Evolutionary conservation across 257 asterid species (phyloP), one percentile per base, ranked within the genome.

Genomic region (Solanum tacnaense): DNA sequence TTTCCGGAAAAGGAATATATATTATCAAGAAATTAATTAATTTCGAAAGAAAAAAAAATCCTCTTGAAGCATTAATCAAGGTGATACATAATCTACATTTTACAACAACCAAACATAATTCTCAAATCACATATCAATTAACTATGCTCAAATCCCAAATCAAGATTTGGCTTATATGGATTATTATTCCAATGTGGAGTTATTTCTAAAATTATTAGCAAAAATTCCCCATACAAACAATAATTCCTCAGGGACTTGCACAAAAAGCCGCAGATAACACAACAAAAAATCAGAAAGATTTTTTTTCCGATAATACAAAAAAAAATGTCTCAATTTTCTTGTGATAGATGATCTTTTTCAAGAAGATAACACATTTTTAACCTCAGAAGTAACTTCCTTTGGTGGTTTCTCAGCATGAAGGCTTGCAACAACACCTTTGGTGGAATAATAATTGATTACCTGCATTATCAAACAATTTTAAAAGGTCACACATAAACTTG

Each of bases 331-430:
- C 15, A 78, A 41, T 41, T n/a, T 41, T 78, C 15, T 78, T 78
- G 38, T 41, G n/a, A 39, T 1, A 41, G 38, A 41, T n/a, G 35
- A 13, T 32, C 35, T 81, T 38, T 58, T 41, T 62, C 44, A 86
- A 90, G 89, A 94, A 83, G 97, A 93, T 87, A 94, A 94, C 35
- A 88, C 93, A 92, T 92, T 94, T 92, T 89, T 90, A 76, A 95
- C 95, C 92, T 94, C 98, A 62, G 87, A 60, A 2, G 95, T 91
- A 67, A 95, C 98, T 84, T 91, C 94, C 81, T 92, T 92, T 15
- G 95, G 97, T 36, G 93, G 91, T 91, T 93, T 95, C 88, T 95
- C 98, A 15, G 97, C 97, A 4, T 93, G 95, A 82, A 95, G 96
- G 90, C 92, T 92, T 4, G 94, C 95, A 86, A 92, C 94, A 12